These are phyloP conservation scores for Millerozyma acaciae DNA, from an alignment of 805 yeast genomes.

Conservation along the genomic window DNA sequence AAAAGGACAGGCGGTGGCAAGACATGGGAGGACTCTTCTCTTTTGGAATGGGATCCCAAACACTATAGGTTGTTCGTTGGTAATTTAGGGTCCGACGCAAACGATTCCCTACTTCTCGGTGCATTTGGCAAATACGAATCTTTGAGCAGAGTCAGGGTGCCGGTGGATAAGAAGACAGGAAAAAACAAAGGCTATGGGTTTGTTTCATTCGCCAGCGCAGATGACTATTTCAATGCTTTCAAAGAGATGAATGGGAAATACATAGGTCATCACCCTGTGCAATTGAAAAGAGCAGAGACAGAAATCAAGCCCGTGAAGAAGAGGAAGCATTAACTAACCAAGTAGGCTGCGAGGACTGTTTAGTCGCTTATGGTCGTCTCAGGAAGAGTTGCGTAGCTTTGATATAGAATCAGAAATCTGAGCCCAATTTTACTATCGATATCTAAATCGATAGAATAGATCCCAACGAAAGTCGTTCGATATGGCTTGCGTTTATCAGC, in stretches of 20 bases:
- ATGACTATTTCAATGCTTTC: conserved; percentile 67
- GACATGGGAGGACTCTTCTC: conserved; percentile 44
- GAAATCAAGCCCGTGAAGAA: conserved; percentile 18
- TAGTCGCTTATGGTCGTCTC: too few relatives aligned
- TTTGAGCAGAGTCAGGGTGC: conserved; percentile 57
- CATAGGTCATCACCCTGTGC: conserved; percentile 71
- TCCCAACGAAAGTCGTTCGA: too few relatives aligned
- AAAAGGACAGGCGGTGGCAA: conserved; percentile 44
- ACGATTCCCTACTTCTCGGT: conserved; percentile 48
- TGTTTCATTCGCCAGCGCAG: conserved; percentile 60
- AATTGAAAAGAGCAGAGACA: conserved; percentile 58
- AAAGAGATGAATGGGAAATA: conserved; percentile 75
- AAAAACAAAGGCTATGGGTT: conserved; percentile 70
- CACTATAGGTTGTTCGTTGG: conserved; percentile 76
- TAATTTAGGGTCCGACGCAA: conserved; percentile 65
- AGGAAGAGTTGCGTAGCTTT: too few relatives aligned
- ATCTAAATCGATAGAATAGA: too few relatives aligned
- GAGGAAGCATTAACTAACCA: too few relatives aligned
- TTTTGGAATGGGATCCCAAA: conserved; percentile 63
- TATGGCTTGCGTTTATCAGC: too few relatives aligned
- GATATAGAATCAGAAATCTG: too few relatives aligned
- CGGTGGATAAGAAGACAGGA: conserved; percentile 43
- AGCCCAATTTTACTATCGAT: too few relatives aligned
- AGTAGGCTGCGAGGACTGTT: too few relatives aligned
- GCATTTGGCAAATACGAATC: conserved; percentile 55